Evolutionary conservation across 2,329 filamentous ascomycete species (phyloP), one percentile per base, ranked within the genome.

Genomic region (Furcasterigmium furcatum): DNA sequence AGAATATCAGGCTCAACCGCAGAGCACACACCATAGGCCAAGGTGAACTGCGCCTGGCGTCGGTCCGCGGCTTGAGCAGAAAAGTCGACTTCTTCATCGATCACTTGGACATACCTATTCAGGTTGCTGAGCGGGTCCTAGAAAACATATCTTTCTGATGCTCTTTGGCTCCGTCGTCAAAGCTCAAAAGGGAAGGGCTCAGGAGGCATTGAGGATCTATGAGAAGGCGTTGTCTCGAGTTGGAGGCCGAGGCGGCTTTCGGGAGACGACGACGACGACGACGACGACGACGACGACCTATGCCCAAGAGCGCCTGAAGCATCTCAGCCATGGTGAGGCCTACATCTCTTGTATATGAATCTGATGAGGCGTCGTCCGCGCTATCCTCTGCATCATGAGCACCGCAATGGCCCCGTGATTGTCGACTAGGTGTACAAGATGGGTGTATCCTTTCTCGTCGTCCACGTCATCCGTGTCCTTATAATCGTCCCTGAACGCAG

Each of bases 401-500:
- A 27, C 7, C 7, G 24, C 7, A 27, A 27, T 27, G 7, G 24
- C 24, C 24, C 24, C 24, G 12, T 27, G 24, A 27, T 27, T 27
- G 24, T 27, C 24, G 7, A 27, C 24, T 7, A 27, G 24, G 24
- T n/a, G n/a, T 14, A 45, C 29, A 43, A 47, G 9, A 40, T 42
- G 40, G 7, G 21, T 20, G 30, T 30, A 50, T 3, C 48, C 45
- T 13, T 43, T 9, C 19, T 50, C 45, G 25, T 50, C 48, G 24
- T 35, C 12, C 9, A 20, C 9, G 19, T 47, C 45, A 4, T 45
- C 42, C 20, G 48, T 50, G 20, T 50, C 38, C 43, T 41, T 50
- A 21, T 47, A 50, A 18, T 50, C 48, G 8, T 19, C 41, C 14
- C 13, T 45, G 27, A 50, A 50, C 13, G 38, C 38, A 45, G 38